phyloP scores from a whole-genome alignment of 306 rosid genomes.

The Lagenaria siceraria region DNA sequence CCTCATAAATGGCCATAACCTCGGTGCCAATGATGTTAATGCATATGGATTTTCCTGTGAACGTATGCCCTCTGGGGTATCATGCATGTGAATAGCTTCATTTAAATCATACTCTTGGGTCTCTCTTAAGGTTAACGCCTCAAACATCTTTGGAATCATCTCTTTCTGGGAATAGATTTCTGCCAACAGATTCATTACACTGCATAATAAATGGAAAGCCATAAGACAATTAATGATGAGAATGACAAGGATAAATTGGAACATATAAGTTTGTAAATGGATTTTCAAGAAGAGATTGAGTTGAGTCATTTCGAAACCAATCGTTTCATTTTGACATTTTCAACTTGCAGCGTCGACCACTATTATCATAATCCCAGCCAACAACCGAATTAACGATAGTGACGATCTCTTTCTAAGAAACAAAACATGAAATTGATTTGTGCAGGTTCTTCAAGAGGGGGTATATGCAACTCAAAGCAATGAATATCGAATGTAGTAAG shows the following conservation, averaged over 20 bases:
- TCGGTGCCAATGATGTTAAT: constrained; percentile 68
- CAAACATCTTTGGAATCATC: constrained; percentile 72
- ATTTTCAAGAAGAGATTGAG: background rate
- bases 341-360: background rate
- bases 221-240: background rate
- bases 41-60: constrained; percentile 59
- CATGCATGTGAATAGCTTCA: constrained; percentile 35
- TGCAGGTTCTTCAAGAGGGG: background rate
- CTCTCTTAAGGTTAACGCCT: constrained; percentile 35
- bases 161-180: constrained; percentile 94
- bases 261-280: background rate
- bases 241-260: background rate
- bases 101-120: constrained; percentile 32
- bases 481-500: background rate
- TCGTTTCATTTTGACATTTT: background rate
- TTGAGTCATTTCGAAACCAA: background rate
- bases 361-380: background rate
- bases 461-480: background rate
- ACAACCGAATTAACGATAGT: background rate
- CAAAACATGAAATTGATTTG: background rate
- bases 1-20: constrained; percentile 99
- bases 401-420: background rate
- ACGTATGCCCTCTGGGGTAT: constrained; percentile 21
- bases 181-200: constrained; percentile 96
- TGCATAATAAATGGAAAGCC: constrained; percentile 38